These are phyloP conservation scores for Globisporangium polare DNA, from an alignment of 352 stramenopile genomes.

Conservation along the genomic window DNA sequence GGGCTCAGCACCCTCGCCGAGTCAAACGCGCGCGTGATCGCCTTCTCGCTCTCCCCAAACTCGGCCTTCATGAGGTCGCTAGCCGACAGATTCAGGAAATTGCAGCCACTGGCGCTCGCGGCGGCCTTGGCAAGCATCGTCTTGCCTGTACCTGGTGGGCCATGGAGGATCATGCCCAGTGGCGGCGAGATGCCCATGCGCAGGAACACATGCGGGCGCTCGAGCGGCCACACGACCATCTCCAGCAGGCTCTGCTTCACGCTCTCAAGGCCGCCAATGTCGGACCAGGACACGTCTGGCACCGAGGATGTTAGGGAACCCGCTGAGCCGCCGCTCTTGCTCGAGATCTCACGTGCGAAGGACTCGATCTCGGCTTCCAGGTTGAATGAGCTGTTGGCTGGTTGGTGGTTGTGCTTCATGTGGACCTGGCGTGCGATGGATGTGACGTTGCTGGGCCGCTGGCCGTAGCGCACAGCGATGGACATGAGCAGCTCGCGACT, in stretches of 20 bases:
- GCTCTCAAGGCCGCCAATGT: slow-evolving; percentile 65
- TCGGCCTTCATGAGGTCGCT: slow-evolving; percentile 81
- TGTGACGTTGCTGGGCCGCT: slow-evolving; percentile 68
- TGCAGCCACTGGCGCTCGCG: slow-evolving; percentile 73
- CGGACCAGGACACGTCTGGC: slow-evolving; percentile 60
- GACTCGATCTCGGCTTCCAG: slow-evolving; percentile 44
- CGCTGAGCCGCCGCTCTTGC: slow-evolving; percentile 14
- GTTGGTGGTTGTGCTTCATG: not conserved
- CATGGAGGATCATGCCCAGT: slow-evolving; percentile 72
- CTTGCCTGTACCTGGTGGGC: slow-evolving; percentile 80
- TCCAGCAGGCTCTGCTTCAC: slow-evolving; percentile 79
- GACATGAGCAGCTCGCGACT: slow-evolving; percentile 32
- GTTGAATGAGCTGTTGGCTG: too few relatives aligned
- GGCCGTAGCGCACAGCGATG: slow-evolving; percentile 68
- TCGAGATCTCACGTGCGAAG: slow-evolving; percentile 44
- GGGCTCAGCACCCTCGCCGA: slow-evolving; percentile 68
- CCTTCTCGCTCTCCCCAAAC: slow-evolving; percentile 84
- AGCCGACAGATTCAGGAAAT: slow-evolving; percentile 75
- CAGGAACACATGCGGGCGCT: slow-evolving; percentile 74
- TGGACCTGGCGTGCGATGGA: slow-evolving; percentile 49
- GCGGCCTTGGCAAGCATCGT: slow-evolving; percentile 85
- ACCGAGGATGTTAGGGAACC: slow-evolving; percentile 40
- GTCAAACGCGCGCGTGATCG: slow-evolving; percentile 66
- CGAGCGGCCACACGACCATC: slow-evolving; percentile 85
- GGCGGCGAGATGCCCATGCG: slow-evolving; percentile 80